A percentile compares a stretch with the other conserved stretches of the same genome.
These are phyloP conservation scores for Triadica sebifera DNA, from an alignment of 345 rosid genomes.

Conservation along the genomic window DNA sequence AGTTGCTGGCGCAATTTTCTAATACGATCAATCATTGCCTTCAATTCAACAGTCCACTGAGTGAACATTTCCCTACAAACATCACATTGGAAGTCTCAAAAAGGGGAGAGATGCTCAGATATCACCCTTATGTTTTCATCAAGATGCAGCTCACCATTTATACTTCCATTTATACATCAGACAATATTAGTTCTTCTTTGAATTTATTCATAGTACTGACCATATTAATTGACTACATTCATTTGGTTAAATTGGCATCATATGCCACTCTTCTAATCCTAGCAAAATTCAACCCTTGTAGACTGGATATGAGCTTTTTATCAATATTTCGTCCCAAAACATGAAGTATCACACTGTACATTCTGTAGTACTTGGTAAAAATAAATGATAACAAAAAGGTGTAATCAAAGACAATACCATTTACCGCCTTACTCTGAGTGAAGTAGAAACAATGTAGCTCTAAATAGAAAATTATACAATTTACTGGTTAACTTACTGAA, in stretches of 20 bases:
- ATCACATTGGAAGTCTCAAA: conserved; percentile 1
- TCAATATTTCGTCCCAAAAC: neutral
- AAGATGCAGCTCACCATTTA: neutral
- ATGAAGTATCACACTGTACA: neutral
- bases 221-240: neutral
- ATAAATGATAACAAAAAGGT: neutral
- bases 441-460: neutral
- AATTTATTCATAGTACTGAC: neutral
- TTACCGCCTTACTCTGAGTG: neutral
- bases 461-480: neutral
- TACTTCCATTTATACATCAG: neutral
- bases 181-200: no score
- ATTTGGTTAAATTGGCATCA: neutral
- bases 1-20: conserved; percentile 75
- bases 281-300: neutral
- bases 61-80: conserved; percentile 49
- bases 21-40: conserved; percentile 81
- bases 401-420: neutral
- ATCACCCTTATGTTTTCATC: neutral
- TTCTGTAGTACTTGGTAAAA: no score
- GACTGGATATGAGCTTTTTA: neutral
- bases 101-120: neutral
- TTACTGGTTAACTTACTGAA: neutral
- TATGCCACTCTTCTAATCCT: neutral
- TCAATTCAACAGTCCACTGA: conserved; percentile 79